Evolutionary conservation across 1,139 yeast genomes (phyloP).

Genomic region (Blastobotrys raffinosifermentans): DNA sequence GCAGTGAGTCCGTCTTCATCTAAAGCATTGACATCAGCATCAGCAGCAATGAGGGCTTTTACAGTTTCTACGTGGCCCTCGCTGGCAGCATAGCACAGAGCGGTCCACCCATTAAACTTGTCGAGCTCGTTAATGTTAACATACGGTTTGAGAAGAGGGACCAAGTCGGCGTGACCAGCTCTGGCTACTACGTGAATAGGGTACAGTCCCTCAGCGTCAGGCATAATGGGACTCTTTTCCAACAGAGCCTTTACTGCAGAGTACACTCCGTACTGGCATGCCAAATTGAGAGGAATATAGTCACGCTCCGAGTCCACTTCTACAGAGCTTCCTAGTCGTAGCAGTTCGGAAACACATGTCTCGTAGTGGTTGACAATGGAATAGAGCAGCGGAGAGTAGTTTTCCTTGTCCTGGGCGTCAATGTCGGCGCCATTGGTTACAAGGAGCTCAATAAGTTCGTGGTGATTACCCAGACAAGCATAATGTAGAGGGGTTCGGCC

Average conservation of each 20-base stretch:
- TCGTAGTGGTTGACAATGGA: slow-evolving; percentile 69
- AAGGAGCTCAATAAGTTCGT: slow-evolving; percentile 29
- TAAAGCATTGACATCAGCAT: slow-evolving; percentile 65
- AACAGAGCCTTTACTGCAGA: slow-evolving; percentile 62
- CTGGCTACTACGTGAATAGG: slow-evolving; percentile 88
- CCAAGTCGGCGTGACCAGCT: slow-evolving; percentile 67
- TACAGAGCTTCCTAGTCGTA: slow-evolving; percentile 36
- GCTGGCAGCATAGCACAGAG: slow-evolving; percentile 82
- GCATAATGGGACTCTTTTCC: slow-evolving; percentile 35
- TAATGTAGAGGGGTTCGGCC: slow-evolving; percentile 87
- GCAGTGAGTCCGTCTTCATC: slow-evolving; percentile 86
- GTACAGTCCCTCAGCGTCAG: slow-evolving; percentile 57
- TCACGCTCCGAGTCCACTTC: slow-evolving; percentile 37
- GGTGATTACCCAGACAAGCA: slow-evolving; percentile 49
- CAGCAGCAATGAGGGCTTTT: slow-evolving; percentile 59
- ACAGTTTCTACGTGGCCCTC: slow-evolving; percentile 78
- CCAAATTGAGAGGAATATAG: slow-evolving; percentile 81
- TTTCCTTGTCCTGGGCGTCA: slow-evolving; percentile 38
- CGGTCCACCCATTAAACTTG: slow-evolving; percentile 89
- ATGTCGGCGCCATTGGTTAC: slow-evolving; percentile 33
- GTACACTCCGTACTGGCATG: slow-evolving; percentile 79
- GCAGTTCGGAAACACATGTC: slow-evolving; percentile 46
- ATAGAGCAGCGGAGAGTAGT: slow-evolving; percentile 62
- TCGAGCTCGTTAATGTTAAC: slow-evolving; percentile 77
- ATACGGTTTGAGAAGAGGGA: slow-evolving; percentile 58